phyloP scores from a whole-genome alignment of 169 alveolate genomes.

The Amoebophrya sp. region DNA sequence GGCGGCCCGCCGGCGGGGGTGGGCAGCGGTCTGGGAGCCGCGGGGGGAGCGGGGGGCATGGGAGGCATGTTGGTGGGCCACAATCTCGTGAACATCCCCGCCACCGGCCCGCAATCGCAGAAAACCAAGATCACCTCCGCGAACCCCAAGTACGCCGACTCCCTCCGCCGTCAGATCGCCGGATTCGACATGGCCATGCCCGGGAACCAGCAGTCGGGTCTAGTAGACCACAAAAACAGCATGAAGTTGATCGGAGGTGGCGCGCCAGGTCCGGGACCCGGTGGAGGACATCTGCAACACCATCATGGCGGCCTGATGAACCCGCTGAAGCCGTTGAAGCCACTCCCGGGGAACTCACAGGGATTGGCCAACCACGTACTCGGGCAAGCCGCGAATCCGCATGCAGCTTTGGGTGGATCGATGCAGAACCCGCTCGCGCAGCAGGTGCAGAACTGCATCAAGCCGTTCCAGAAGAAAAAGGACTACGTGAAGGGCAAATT shows the following conservation, averaged over 20 bases:
- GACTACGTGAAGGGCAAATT: no score
- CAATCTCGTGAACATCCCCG: not conserved
- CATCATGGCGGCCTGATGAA: no score
- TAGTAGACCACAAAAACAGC: no score
- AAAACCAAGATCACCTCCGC: no score
- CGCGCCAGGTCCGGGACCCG: not conserved
- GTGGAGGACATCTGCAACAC: not conserved
- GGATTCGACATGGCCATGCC: not conserved
- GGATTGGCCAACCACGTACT: not conserved
- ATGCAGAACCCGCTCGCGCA: not conserved
- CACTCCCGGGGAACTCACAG: not conserved
- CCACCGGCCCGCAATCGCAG: not conserved
- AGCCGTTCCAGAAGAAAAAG: not conserved
- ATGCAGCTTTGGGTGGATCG: not conserved
- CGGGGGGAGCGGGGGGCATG: not conserved
- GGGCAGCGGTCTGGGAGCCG: not conserved
- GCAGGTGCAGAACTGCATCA: not conserved
- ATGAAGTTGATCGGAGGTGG: no score
- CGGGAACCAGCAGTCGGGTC: not conserved
- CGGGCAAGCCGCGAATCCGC: not conserved
- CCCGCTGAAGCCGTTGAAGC: no score
- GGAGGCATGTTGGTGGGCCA: not conserved
- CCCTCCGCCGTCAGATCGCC: not conserved
- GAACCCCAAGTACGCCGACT: not conserved
- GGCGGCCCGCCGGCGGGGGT: not conserved